Base-by-base conservation (phyloP, 192 early-diverging fungal species). In the Backusella liffmaniae region DNA sequence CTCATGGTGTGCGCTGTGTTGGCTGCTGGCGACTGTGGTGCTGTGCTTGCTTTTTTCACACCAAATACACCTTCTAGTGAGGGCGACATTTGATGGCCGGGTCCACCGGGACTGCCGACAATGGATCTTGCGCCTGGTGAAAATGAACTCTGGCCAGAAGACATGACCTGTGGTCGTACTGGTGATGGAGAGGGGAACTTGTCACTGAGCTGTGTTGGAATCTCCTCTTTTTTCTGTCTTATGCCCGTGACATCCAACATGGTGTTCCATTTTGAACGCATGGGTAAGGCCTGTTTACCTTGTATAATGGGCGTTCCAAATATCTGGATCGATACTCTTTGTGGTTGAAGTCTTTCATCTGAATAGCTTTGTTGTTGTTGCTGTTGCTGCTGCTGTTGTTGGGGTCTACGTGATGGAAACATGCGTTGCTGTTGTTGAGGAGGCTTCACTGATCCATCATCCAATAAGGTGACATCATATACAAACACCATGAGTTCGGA, bases 181-280 rank as follows among this genome's bases (percentile, higher is more conserved):
- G 53, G 49, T 15, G 42, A 23, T 59, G 46, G 29, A 0, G 75
- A 71, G 15, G 39, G 39, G 5, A 71, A 44, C 30, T 71, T 71
- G 29, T 67, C 35, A 6, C 32, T 16, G 23, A 29, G 69, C n/a
- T 32, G 29, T 35, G 42, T 32, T 13, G 41, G 18, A 7, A 32
- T 21, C 16, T 81, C 80, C 16, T 81, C 76, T 49, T 75, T 5
- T 12, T 65, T 73, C n/a, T 81, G 80, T 35, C 83, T 77, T 65
- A 88, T 37, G 21, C 83, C 81, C 32, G 82, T 80, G 0, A 90
- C 81, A 78, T 90, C 89, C 67, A 90, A 62, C 76, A 85, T 84
- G 16, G 86, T 87, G 67, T 90, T 90, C 89, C 89, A 90, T 70
- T 84, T 80, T 0, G 89, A 90, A 15, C 86, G 86, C 51, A 90